Percentiles rank a stretch among this genome's conserved stretches.
These are phyloP conservation scores for Wallacemonas sp. DNA, from an alignment of 208 protist species.

Conservation along the genomic window DNA sequence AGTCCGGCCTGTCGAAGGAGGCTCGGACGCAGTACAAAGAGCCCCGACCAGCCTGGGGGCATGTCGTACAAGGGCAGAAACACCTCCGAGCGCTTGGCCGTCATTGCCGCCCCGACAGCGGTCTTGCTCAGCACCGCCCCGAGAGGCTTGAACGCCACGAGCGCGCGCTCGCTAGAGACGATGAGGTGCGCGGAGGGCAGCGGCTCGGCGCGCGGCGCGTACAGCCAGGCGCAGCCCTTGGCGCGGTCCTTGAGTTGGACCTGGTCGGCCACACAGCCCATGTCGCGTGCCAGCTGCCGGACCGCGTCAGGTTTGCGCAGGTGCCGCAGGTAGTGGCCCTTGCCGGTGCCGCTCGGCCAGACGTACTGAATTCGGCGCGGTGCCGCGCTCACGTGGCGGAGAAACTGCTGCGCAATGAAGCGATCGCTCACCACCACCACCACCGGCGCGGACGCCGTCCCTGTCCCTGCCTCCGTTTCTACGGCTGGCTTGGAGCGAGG, in stretches of 20 bases:
- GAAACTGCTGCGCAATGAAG: conserved; percentile 12
- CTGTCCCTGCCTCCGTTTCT: background rate
- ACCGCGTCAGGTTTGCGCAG: background rate
- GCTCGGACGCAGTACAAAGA: conserved; percentile 8
- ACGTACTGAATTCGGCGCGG: background rate
- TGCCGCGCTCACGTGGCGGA: background rate
- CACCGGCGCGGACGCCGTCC: background rate
- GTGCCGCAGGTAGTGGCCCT: background rate
- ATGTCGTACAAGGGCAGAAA: background rate
- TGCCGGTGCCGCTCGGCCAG: background rate
- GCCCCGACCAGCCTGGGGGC: conserved; percentile 13
- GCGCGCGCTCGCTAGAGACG: background rate
- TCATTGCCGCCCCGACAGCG: background rate
- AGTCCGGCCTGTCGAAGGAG: background rate
- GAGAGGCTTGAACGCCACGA: conserved; percentile 2
- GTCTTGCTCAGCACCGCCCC: background rate
- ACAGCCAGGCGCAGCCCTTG: background rate
- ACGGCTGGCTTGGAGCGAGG: too few relatives aligned
- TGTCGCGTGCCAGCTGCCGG: conserved; percentile 2
- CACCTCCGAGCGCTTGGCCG: background rate
- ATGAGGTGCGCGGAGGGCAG: background rate
- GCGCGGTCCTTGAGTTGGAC: background rate
- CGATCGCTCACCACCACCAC: conserved; percentile 4
- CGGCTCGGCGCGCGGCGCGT: background rate
- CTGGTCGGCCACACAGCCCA: background rate